Evolutionary conservation across 805 yeast species (phyloP), one percentile per base, ranked within the genome.

Genomic region (Tetrapisispora arboricola): DNA sequence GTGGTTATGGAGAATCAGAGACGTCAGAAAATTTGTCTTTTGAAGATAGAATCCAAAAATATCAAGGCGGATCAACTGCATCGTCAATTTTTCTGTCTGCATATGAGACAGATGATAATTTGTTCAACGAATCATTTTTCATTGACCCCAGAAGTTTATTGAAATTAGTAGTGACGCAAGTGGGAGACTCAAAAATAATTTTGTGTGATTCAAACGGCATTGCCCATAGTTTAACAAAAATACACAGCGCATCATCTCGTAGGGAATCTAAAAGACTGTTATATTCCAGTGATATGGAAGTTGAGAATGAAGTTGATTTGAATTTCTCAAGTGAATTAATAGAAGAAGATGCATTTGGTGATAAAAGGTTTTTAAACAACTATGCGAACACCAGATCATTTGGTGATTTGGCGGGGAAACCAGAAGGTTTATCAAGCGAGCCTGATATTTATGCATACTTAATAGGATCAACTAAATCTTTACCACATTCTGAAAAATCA

Each of bases 361-460:
- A 87, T 54, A 85, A 83, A 54, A 59, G 97, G 43, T 88, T 80
- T 52, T 52, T 75, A 42, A 74, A 83, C 28, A 73, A 78, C 47
- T 80, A 78, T 55, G 95, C 96, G 18, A 92, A 92, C 55, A 92
- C 98, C 1, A 71, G 98, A 48, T 72, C 96, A 1, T 92, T 92
- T 70, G 98, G 98, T 31, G 98, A 92, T 62, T 54, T 79, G 13
- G 67, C 71, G 20, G 94, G 78, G 40, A 92, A 92, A 60, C 70
- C 80, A 28, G 74, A 77, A 57, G 98, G 98, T 0, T 77, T 92
- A 1, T 71, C 88, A 0, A 85, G 96, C 12, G 97, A 92, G 63
- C 98, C 98, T 0, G 96, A 92, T 46, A 69, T 92, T 36, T 66
- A 70, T 16, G 82, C 83, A 42, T 75, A 67, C 48, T 56, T 83